Percentiles rank a stretch among this genome's conserved stretches.
phyloP scores from a whole-genome alignment of 306 rosid species.

The Dryas drummondii region DNA sequence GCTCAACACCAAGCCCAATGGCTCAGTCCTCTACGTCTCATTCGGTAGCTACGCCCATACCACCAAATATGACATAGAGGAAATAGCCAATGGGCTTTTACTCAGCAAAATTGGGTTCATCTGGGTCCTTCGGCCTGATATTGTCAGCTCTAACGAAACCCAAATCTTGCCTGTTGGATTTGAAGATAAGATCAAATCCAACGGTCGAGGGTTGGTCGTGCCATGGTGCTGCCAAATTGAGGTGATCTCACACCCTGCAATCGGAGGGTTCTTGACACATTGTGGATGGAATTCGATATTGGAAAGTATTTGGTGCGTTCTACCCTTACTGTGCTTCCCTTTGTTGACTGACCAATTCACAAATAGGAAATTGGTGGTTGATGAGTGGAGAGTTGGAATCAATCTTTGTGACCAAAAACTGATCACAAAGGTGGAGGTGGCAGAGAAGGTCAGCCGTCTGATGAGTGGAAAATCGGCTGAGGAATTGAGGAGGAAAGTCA shows the following conservation, averaged over 20 bases:
- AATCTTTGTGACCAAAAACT: slow-evolving; percentile 12
- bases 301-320: slow-evolving; percentile 27
- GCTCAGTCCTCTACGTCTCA: slow-evolving; percentile 13
- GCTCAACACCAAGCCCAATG: slow-evolving; percentile 7
- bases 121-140: slow-evolving; percentile 13
- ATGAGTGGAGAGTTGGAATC: slow-evolving; percentile 30
- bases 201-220: slow-evolving; percentile 11
- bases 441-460: slow-evolving; percentile 13
- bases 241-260: slow-evolving; percentile 26
- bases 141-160: slow-evolving; percentile 14
- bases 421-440: slow-evolving; percentile 22
- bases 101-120: slow-evolving; percentile 8
- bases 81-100: slow-evolving; percentile 19
- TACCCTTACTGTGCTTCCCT: slow-evolving; percentile 26
- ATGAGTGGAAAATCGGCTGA: slow-evolving; percentile 20
- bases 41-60: slow-evolving; percentile 24
- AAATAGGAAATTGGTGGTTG: slow-evolving; percentile 30
- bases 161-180: slow-evolving; percentile 17
- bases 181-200: slow-evolving; percentile 15
- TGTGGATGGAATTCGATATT: slow-evolving; percentile 37
- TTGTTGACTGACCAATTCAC: slow-evolving; percentile 27
- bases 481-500: slow-evolving; percentile 26
- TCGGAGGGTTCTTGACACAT: slow-evolving; percentile 27
- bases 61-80: slow-evolving; percentile 11
- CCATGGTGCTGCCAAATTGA: slow-evolving; percentile 31